Evolutionary conservation across 169 alveolate species (phyloP).

Genomic region (Cryptosporidium parvum): DNA sequence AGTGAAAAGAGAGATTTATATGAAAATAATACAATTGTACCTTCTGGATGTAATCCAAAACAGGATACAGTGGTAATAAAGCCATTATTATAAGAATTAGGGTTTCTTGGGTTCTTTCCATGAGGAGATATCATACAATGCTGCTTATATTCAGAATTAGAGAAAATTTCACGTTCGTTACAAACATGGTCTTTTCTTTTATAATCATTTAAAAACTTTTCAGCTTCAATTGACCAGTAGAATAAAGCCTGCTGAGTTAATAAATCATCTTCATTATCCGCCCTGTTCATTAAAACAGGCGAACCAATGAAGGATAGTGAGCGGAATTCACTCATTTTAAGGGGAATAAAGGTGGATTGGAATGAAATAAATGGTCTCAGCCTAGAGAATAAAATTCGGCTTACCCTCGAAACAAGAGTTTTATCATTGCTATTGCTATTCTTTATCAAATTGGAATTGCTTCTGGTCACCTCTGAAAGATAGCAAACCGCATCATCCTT

Average conservation of each 20-base stretch:
- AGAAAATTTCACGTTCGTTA: constrained; percentile 28
- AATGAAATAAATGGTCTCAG: constrained; percentile 60
- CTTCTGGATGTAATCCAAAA: constrained; percentile 69
- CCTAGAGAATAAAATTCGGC: constrained; percentile 53
- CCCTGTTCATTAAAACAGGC: constrained; percentile 31
- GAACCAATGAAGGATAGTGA: constrained; percentile 67
- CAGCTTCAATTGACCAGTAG: constrained; percentile 65
- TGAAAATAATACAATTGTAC: constrained; percentile 34
- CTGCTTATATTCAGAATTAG: constrained; percentile 20
- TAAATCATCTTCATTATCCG: constrained; percentile 35
- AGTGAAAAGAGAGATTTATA: constrained; percentile 32
- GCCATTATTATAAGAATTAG: constrained; percentile 20
- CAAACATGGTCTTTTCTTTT: constrained; percentile 59
- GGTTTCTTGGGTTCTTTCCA: constrained; percentile 45
- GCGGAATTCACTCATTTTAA: constrained; percentile 41
- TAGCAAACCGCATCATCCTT: constrained; percentile 65
- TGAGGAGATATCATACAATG: constrained; percentile 45
- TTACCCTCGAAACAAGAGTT: constrained; percentile 35
- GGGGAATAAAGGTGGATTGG: constrained; percentile 38
- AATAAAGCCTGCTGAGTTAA: constrained; percentile 56
- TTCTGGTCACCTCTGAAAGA: constrained; percentile 36
- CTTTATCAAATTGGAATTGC: background rate
- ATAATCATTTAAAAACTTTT: constrained; percentile 19
- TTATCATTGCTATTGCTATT: background rate
- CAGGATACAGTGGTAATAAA: constrained; percentile 62